Conservation (phyloP, 148 eudicot species). For the Chenopodium formosanum region DNA sequence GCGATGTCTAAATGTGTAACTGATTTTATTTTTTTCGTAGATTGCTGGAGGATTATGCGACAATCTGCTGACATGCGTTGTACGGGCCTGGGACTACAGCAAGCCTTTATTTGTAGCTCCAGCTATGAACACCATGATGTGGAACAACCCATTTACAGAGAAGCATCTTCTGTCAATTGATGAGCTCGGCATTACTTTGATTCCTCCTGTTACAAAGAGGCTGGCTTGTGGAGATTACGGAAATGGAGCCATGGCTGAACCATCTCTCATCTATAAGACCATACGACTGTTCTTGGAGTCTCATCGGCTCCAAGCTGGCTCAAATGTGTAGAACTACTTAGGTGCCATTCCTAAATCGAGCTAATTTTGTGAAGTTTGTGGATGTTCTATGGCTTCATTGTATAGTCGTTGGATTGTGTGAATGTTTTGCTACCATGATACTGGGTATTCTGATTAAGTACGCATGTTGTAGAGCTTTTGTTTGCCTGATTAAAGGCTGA, state of each 20-base stretch:
- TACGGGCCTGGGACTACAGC: slow-evolving; percentile 93
- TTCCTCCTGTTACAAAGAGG: slow-evolving; percentile 84
- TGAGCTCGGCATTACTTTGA: slow-evolving; percentile 77
- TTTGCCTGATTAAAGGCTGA: not conserved
- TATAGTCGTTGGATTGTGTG: not conserved
- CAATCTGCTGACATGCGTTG: slow-evolving; percentile 81
- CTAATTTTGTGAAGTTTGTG: not conserved
- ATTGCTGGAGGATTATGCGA: slow-evolving; percentile 94
- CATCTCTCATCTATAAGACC: slow-evolving; percentile 68
- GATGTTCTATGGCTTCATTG: not conserved
- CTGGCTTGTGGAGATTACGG: slow-evolving; percentile 96
- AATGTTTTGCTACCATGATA: not conserved
- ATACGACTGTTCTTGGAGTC: slow-evolving; percentile 73
- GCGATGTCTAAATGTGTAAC: not conserved
- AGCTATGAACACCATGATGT: slow-evolving; percentile 95
- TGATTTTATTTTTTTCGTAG: slow-evolving; percentile 29
- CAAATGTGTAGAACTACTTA: slow-evolving; percentile 11
- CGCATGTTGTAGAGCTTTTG: not conserved
- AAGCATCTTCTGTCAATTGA: slow-evolving; percentile 72
- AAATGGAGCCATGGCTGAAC: slow-evolving; percentile 67
- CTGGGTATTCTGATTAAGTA: not conserved
- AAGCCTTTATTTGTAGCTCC: slow-evolving; percentile 92
- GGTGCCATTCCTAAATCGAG: not conserved
- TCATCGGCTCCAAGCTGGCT: slow-evolving; percentile 22
- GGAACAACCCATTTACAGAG: slow-evolving; percentile 92